phyloP scores from a whole-genome alignment of 768 basidiomycete genomes.

The Candolleomyces efflorescens region DNA sequence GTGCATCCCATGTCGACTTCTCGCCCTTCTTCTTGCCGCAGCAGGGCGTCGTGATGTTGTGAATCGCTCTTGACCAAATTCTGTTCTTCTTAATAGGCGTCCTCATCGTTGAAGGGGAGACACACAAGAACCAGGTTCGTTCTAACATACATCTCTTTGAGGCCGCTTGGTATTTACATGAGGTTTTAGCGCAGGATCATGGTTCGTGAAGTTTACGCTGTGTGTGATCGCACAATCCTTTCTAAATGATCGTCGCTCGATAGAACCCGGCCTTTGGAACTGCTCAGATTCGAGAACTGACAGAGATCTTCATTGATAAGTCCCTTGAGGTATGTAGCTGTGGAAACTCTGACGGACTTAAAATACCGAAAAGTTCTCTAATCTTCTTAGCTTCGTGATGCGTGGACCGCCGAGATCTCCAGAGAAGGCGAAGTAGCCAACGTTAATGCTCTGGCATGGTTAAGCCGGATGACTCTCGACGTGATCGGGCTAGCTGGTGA shows the following conservation, averaged over 20 bases:
- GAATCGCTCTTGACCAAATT: neutral
- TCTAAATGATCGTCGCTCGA: neutral
- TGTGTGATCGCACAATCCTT: neutral
- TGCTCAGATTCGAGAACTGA: conserved; percentile 50
- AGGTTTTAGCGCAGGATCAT: conserved; percentile 35
- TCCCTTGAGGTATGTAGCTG: neutral
- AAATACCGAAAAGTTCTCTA: neutral
- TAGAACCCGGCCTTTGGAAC: conserved; percentile 65
- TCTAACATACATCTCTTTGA: neutral
- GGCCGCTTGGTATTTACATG: neutral
- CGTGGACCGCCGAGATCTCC: conserved; percentile 34
- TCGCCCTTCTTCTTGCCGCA: too few species aligned
- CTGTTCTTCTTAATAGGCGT: conserved; percentile 32
- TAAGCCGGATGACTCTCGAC: conserved; percentile 66
- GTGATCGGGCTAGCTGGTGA: conserved; percentile 68
- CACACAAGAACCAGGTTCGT: conserved; percentile 38
- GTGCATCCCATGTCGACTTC: neutral
- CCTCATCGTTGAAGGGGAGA: conserved; percentile 40
- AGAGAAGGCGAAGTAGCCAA: conserved; percentile 21
- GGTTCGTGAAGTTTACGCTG: conserved; percentile 21
- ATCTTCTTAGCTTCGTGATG: conserved; percentile 40
- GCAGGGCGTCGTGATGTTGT: neutral
- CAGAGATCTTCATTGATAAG: conserved; percentile 23
- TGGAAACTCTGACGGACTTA: neutral
- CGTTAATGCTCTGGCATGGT: conserved; percentile 61